Conservation (phyloP, 208 protist species). For the Acanthamoeba triangularis region DNA sequence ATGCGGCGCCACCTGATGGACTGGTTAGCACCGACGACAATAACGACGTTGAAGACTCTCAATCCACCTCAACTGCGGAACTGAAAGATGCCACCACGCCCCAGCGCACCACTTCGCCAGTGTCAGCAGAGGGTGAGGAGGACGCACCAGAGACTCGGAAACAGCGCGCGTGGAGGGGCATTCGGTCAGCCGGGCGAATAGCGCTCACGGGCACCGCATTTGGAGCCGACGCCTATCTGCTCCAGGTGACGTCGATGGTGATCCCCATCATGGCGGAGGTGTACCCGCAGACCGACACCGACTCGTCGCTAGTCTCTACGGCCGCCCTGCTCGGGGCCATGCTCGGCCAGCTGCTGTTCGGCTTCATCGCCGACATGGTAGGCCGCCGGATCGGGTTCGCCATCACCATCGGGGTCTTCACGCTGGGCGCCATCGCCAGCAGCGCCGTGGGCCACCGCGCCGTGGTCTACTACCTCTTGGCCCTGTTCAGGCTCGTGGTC, state of each 20-base stretch:
- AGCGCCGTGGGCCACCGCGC: background rate
- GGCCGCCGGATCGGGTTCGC: conserved; percentile 48
- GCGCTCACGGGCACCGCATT: conserved; percentile 1
- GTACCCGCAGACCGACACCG: conserved; percentile 3
- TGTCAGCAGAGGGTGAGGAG: too few relatives aligned
- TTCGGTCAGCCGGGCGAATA: background rate
- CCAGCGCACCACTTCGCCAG: too few relatives aligned
- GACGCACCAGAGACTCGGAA: background rate
- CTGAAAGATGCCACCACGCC: too few relatives aligned
- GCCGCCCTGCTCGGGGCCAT: conserved; percentile 59
- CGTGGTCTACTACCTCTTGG: conserved; percentile 36
- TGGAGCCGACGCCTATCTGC: conserved; percentile 41
- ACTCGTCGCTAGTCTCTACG: conserved; percentile 15
- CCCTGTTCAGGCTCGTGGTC: conserved; percentile 70
- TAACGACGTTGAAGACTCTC: too few relatives aligned
- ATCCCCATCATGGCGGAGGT: conserved; percentile 19
- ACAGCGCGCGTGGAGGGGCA: background rate
- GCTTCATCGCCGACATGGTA: conserved; percentile 65
- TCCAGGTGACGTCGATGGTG: conserved; percentile 56
- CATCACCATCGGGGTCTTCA: conserved; percentile 48
- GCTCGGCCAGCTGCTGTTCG: conserved; percentile 77
- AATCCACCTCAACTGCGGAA: too few relatives aligned
- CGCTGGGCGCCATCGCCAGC: conserved; percentile 45
- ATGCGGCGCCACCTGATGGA: too few relatives aligned
- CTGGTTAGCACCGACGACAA: too few relatives aligned